Evolutionary conservation across 106 monocot genomes (phyloP), one percentile per base, ranked within the genome.

Genomic region (Ottelia alismoides): DNA sequence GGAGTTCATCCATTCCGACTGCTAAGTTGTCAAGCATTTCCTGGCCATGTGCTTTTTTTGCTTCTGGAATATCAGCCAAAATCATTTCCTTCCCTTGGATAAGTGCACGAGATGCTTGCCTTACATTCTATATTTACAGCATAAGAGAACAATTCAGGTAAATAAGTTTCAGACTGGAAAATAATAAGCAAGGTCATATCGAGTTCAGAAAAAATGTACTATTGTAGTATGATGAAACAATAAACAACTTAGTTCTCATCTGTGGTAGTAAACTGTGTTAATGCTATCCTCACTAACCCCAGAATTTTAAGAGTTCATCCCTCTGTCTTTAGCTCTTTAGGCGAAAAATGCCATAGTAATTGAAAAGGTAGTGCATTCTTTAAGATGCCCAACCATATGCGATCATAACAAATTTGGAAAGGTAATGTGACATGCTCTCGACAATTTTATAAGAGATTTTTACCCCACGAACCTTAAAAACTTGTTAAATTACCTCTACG

Each of bases 51-150:
- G 57, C 72, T 64, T 76, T 88, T 70, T 88, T 98, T 46, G 85
- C 56, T 64, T 98, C 96, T 53, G 85, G 70, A 56, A 98, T 28
- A 56, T 73, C 66, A 5, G 71, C 44, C 31, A 98, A 58, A 67
- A 98, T 98, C 65, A 82, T 58, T 55, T 51, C 25, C 64, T 62
- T 85, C 30, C 96, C 96, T 55, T 89, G 85, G 54, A 49, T 77
- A n/a, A 98, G 76, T n/a, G 96, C 76, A 61, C 96, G 88, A 51
- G 85, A 85, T 69, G 96, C 82, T 59, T 98, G 96, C 68, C 79
- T 85, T 55, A 79, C 49, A 65, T 98, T 98, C 96, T 98, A 76
- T 22, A 43, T 6, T 43, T 43, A 43, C 40, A 43, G 40, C 10
- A 7, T 7, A 43, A 43, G 6, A 43, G 40, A 43, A n/a, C n/a